Evolutionary conservation across 2,329 filamentous ascomycete genomes (phyloP), one percentile per base, ranked within the genome.

Genomic region (Fusarium secorum): DNA sequence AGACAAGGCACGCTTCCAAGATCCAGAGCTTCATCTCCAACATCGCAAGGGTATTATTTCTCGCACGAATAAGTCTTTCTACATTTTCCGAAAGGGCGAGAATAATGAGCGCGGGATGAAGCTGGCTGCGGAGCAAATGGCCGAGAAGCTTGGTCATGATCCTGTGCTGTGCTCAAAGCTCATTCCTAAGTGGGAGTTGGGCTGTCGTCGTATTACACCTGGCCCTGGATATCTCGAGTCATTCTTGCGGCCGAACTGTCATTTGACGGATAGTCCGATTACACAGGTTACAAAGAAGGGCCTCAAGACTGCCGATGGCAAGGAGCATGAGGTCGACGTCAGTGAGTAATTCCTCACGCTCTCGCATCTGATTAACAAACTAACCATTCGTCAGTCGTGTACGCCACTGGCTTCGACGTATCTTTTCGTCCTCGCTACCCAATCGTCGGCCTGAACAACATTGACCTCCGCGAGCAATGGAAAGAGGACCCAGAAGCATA

Each of bases 341-440:
- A 59, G 72, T 74, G 49, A 71, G 72, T 73, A 45, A 0, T 14
- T 44, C 8, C 22, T 14, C 24, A 7, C 7, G 3, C 7, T 3
- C 11, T 20, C 22, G 11, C 24, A 9, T 26, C 11, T 1, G 0
- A 26, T 4, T 1, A 2, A 3, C 7, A 26, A 35, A 17, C 53
- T 48, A 65, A 32, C 18, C 9, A 4, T n/a, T 18, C 11, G 0
- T 0, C 10, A 74, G 72, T 90, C 26, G 79, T 89, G 24, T 88
- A 86, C 60, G 87, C 86, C 20, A 88, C 86, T 0, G 86, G 87
- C 4, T 88, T 87, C 67, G 84, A 88, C 67, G 83, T 83, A 11
- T 86, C 84, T 1, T 87, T 86, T 74, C 75, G 81, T 3, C 86
- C 86, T 5, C 81, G 83, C 1, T 88, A 87, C 63, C 81, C 83